Evolutionary conservation across 2,329 filamentous ascomycete species (phyloP).

Genomic region (Periconia sp.): DNA sequence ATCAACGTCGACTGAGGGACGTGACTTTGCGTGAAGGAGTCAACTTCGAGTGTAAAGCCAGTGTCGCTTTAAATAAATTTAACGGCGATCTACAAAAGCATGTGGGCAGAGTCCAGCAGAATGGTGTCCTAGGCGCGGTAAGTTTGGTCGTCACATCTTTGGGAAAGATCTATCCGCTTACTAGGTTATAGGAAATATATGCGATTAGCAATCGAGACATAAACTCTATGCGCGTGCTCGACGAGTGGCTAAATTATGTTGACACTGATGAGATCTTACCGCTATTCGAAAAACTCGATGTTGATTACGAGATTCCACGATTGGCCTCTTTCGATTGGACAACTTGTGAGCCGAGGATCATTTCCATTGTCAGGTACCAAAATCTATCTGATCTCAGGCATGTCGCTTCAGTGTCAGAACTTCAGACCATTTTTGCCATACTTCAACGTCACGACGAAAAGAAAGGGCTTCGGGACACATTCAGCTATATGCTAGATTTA

Average conservation of each 20-base stretch:
- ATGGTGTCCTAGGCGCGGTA: constrained; percentile 43
- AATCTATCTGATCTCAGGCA: too few relatives aligned
- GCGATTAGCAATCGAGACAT: constrained; percentile 48
- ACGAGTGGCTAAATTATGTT: constrained; percentile 46
- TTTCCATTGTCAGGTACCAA: too few relatives aligned
- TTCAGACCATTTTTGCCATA: constrained; percentile 20
- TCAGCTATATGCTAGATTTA: constrained; percentile 10
- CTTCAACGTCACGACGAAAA: constrained; percentile 21
- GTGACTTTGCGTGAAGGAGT: too few relatives aligned
- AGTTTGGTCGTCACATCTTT: constrained; percentile 16
- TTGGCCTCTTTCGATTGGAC: constrained; percentile 28
- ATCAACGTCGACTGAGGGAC: constrained; percentile 18
- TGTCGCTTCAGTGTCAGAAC: neutral
- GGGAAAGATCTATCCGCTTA: constrained; percentile 1
- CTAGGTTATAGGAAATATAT: constrained; percentile 41
- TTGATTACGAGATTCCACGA: constrained; percentile 36
- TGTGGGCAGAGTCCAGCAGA: constrained; percentile 41
- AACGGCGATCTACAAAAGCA: constrained; percentile 40
- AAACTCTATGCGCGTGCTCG: constrained; percentile 39
- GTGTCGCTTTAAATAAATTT: too few relatives aligned
- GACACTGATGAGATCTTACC: constrained; percentile 43
- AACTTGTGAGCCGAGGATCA: constrained; percentile 5
- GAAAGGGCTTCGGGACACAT: constrained; percentile 14
- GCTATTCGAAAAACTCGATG: constrained; percentile 38
- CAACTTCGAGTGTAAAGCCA: too few relatives aligned